A percentile compares a stretch with the other conserved stretches of the same genome.
These are phyloP conservation scores for Fusarium sp. DNA, from an alignment of 2,329 filamentous ascomycete genomes.

Conservation along the genomic window DNA sequence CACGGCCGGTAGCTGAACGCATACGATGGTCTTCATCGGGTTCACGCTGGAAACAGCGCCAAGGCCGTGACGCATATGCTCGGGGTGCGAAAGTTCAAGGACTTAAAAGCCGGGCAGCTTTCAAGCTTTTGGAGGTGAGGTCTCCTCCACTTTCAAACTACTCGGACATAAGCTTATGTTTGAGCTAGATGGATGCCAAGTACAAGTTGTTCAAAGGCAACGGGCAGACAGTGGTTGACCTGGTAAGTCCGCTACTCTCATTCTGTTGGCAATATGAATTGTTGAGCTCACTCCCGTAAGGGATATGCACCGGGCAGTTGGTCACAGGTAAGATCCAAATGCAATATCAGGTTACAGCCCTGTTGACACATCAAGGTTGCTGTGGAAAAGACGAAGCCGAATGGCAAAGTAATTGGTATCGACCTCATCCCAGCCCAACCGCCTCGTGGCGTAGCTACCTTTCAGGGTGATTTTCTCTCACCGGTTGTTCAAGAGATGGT, in stretches of 20 bases:
- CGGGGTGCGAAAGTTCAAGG: conserved; percentile 81
- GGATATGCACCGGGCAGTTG: conserved; percentile 83
- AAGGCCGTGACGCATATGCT: conserved; percentile 78
- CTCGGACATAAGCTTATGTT: background rate
- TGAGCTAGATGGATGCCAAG: conserved; percentile 79
- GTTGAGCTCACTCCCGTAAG: conserved; percentile 53
- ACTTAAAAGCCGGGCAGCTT: conserved; percentile 90
- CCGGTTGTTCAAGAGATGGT: conserved; percentile 80
- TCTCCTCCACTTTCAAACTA: no score
- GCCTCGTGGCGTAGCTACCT: conserved; percentile 89
- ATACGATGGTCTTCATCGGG: conserved; percentile 65
- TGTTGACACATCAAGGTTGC: conserved; percentile 72
- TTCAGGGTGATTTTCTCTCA: conserved; percentile 93
- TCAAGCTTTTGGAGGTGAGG: conserved; percentile 86
- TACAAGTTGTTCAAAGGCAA: conserved; percentile 78
- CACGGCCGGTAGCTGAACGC: background rate
- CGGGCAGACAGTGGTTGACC: conserved; percentile 89
- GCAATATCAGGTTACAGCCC: background rate
- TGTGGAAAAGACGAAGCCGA: conserved; percentile 78
- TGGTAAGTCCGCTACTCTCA: conserved; percentile 67
- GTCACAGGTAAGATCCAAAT: conserved; percentile 67
- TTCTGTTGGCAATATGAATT: background rate
- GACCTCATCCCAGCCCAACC: conserved; percentile 94
- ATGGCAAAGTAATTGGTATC: conserved; percentile 87
- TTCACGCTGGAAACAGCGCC: conserved; percentile 85